Evolutionary conservation across 257 asterid genomes (phyloP), one percentile per base, ranked within the genome.

Genomic region (Solanum pimpinellifolium): DNA sequence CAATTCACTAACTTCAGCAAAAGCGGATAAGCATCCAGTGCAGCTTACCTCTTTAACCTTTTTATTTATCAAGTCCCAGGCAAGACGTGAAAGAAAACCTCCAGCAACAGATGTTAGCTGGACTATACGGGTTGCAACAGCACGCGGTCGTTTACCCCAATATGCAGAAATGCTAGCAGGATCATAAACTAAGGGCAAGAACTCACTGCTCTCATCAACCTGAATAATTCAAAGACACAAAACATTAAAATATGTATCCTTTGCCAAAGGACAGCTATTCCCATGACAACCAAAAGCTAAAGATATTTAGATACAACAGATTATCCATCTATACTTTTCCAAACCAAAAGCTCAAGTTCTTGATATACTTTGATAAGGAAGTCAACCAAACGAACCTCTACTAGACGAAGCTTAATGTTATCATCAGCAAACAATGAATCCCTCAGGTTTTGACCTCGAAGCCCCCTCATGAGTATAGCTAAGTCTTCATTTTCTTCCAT

Each of bases 171-270:
- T 97, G 42, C 78, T 95, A 65, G 92, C 93, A 52, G 99, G 99
- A 90, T 97, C 97, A 91, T 97, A 97, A 87, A 93, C 99, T 87
- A 94, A 85, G 47, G 99, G 99, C 89, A 97, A 92, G 92, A 95
- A 94, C 89, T 97, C 98, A 85, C 99, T 97, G 92, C 99, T 95
- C 91, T 97, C 99, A 77, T 97, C 98, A 86, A 94, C 96, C 99
- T 97, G 94, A 75, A 88, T 87, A 85, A 88, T 47, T 73, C 35
- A 89, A 86, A 59, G 86, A 49, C 62, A 47, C 41, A 3, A 46
- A 27, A 13, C 44, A 42, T 52, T 6, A 31, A 21, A 33, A 62
- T n/a, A 29, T 27, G 3, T 35, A n/a, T 3, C 23, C 2, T 6
- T 56, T 59, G n/a, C 81, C 52, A 39, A 62, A 70, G 46, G 39